Evolutionary conservation across 2,329 filamentous ascomycete genomes (phyloP).

Genomic region (Arthrobotrys entomopaga): DNA sequence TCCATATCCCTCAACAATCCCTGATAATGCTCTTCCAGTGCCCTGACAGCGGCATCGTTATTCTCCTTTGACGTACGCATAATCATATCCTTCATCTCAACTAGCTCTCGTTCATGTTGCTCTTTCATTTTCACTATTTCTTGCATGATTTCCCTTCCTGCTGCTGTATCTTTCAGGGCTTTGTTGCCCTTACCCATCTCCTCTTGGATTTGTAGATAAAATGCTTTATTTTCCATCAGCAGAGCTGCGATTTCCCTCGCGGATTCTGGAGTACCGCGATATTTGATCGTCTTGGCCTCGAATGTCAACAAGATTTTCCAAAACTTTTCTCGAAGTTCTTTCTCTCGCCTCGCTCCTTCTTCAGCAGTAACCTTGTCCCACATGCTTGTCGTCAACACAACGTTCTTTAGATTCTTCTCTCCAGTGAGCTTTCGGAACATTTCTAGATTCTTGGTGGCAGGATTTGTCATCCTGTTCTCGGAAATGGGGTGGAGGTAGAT

Average conservation of each 20-base stretch:
- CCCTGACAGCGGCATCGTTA: conserved; percentile 38
- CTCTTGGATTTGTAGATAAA: conserved; percentile 89
- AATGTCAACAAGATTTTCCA: conserved; percentile 56
- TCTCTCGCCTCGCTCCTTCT: conserved; percentile 46
- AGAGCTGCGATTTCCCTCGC: conserved; percentile 45
- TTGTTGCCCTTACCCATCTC: conserved; percentile 84
- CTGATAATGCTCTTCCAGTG: conserved; percentile 38
- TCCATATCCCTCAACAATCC: conserved; percentile 36
- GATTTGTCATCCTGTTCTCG: conserved; percentile 62
- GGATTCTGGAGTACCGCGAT: conserved; percentile 53
- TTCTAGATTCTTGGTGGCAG: conserved; percentile 61
- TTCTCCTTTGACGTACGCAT: conserved; percentile 47
- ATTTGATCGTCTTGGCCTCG: conserved; percentile 55
- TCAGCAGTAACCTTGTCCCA: conserved; percentile 61
- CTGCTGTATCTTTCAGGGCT: conserved; percentile 71
- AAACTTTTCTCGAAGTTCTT: conserved; percentile 56
- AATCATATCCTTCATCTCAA: conserved; percentile 72
- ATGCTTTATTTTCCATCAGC: conserved; percentile 78
- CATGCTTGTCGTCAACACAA: conserved; percentile 64
- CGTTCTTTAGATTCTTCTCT: conserved; percentile 62
- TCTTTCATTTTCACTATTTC: conserved; percentile 76
- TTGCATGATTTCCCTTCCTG: conserved; percentile 79
- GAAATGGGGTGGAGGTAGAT: conserved; percentile 65
- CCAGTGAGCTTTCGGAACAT: conserved; percentile 66
- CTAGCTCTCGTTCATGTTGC: conserved; percentile 79